phyloP scores from a whole-genome alignment of 1,284 basidiomycete genomes.

The Prillingera fragicola region DNA sequence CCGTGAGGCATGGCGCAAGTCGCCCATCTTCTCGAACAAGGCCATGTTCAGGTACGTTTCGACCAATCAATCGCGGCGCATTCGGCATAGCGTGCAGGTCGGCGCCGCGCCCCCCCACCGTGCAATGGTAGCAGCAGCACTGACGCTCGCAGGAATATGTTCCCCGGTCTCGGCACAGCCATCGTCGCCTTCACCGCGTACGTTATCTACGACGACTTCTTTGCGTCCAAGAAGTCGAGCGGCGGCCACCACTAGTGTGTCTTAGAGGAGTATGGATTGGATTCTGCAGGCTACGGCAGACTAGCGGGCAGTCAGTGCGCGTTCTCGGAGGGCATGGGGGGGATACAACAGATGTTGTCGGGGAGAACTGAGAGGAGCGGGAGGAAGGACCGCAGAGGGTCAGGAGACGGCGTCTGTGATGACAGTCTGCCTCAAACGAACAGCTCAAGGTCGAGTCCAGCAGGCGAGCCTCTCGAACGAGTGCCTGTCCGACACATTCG shows the following conservation, averaged over 20 bases:
- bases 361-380: too few species aligned
- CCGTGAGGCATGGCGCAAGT: conserved; percentile 86
- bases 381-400: too few species aligned
- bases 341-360: conserved; percentile 1
- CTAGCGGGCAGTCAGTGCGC: too few species aligned
- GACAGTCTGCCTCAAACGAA: too few species aligned
- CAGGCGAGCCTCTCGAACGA: too few species aligned
- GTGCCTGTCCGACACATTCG: too few species aligned
- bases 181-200: conserved; percentile 85
- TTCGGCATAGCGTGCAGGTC: conserved; percentile 2
- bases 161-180: conserved; percentile 89
- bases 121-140: not conserved
- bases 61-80: not conserved
- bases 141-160: conserved; percentile 58
- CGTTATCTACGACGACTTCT: conserved; percentile 68
- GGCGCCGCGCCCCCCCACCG: not conserved
- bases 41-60: conserved; percentile 61
- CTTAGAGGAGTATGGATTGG: conserved; percentile 8
- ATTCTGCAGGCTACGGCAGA: too few species aligned
- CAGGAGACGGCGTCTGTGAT: too few species aligned
- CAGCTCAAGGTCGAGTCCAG: too few species aligned
- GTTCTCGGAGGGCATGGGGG: not conserved
- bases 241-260: conserved; percentile 16
- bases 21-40: conserved; percentile 75
- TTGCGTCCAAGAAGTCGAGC: conserved; percentile 32